phyloP scores from a whole-genome alignment of 768 basidiomycete species.

The Chalciporus chontae region DNA sequence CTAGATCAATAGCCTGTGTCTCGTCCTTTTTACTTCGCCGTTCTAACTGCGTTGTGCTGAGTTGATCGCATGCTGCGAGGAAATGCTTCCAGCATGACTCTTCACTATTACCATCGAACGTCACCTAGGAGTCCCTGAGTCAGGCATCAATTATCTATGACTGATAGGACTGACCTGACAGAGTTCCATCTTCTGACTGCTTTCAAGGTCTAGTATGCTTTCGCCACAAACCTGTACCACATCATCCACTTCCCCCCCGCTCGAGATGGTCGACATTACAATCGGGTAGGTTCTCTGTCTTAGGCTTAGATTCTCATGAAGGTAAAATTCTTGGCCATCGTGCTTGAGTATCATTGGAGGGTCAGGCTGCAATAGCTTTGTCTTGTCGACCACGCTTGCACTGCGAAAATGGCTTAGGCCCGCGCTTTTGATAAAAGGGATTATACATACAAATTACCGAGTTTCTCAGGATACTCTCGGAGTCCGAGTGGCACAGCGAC shows the following conservation, averaged over 20 bases:
- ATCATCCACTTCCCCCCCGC: background rate
- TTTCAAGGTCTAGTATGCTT: constrained; percentile 52
- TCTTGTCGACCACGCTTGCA: constrained; percentile 32
- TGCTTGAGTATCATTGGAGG: constrained; percentile 43
- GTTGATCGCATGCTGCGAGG: constrained; percentile 40
- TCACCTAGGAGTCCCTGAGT: constrained; percentile 37
- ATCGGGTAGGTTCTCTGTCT: constrained; percentile 39
- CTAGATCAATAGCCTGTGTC: background rate
- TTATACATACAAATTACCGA: constrained; percentile 43
- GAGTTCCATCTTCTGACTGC: constrained; percentile 43
- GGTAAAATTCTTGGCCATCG: constrained; percentile 39
- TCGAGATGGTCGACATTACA: constrained; percentile 1
- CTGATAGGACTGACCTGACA: constrained; percentile 47
- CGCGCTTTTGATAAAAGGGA: background rate
- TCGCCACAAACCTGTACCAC: constrained; percentile 36
- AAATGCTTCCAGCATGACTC: constrained; percentile 45
- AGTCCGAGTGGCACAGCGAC: constrained; percentile 38
- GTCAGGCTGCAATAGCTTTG: constrained; percentile 37
- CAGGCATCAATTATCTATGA: background rate
- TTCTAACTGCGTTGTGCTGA: constrained; percentile 32
- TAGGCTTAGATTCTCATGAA: constrained; percentile 46
- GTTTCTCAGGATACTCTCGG: constrained; percentile 36
- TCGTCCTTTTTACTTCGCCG: constrained; percentile 25
- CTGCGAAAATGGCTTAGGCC: constrained; percentile 5
- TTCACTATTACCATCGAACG: constrained; percentile 36